A percentile compares a stretch with the other conserved stretches of the same genome.
These are phyloP conservation scores for Desmodesmus armatus DNA, from an alignment of 139 green algal genomes.

Conservation along the genomic window DNA sequence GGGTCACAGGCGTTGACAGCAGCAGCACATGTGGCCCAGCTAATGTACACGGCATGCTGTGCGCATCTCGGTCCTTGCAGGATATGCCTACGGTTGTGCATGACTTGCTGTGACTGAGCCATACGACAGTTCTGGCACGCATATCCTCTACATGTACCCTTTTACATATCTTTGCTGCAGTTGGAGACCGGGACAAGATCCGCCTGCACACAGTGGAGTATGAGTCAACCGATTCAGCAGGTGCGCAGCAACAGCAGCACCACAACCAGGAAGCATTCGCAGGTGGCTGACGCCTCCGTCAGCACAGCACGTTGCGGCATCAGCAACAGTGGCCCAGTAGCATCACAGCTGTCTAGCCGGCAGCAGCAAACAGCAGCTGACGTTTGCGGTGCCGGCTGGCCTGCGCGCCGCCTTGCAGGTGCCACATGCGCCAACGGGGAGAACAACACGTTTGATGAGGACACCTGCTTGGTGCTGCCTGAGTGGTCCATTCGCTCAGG, in stretches of 20 bases:
- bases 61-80: no score
- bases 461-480: slow-evolving; percentile 76
- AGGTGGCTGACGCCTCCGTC: no score
- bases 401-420: slow-evolving; percentile 26
- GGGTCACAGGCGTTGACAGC: slow-evolving; percentile 34
- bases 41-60: no score
- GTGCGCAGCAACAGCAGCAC: slow-evolving; percentile 45
- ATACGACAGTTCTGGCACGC: no score
- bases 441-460: slow-evolving; percentile 62
- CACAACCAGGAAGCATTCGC: background rate
- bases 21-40: no score
- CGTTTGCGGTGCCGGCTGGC: background rate
- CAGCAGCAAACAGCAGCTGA: background rate
- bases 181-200: slow-evolving; percentile 83
- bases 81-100: no score
- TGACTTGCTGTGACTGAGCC: no score
- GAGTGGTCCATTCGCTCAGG: slow-evolving; percentile 84
- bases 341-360: background rate
- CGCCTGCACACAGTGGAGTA: slow-evolving; percentile 82
- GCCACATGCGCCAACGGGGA: slow-evolving; percentile 62
- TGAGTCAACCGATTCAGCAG: slow-evolving; percentile 76
- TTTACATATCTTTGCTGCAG: no score
- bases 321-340: no score
- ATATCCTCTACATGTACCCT: no score
- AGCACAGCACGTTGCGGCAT: background rate